These are phyloP conservation scores for Solanum pinnatisectum DNA, from an alignment of 257 asterid genomes.

Conservation along the genomic window DNA sequence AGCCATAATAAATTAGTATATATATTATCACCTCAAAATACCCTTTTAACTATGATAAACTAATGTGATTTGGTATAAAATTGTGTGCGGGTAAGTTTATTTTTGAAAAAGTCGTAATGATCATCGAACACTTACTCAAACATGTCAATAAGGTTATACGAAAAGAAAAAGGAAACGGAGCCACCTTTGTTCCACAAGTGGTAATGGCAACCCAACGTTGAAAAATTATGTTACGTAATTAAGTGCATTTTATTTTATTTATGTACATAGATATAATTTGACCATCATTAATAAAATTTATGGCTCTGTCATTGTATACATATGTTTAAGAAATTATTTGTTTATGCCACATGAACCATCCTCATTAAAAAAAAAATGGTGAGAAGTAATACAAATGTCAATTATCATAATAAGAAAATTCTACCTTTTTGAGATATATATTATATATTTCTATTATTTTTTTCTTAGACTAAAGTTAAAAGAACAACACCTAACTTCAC, in stretches of 20 bases:
- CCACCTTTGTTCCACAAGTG: neutral
- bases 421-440: neutral
- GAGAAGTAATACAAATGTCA: neutral
- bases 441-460: neutral
- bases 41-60: neutral
- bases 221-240: neutral
- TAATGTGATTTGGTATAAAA: neutral
- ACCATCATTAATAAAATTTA: neutral
- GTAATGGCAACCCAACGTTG: neutral
- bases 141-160: neutral
- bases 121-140: neutral
- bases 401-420: neutral
- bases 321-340: neutral
- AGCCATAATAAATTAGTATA: neutral
- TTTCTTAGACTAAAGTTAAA: neutral
- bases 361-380: neutral
- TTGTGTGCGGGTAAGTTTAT: neutral
- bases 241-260: neutral
- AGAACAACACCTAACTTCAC: neutral
- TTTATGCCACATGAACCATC: neutral
- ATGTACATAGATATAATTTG: neutral
- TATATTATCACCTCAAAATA: neutral
- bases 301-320: neutral
- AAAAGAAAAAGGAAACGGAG: neutral
- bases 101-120: neutral